These are phyloP conservation scores for Diaporthe sp. DNA, from an alignment of 2,329 filamentous ascomycete species.

Conservation along the genomic window DNA sequence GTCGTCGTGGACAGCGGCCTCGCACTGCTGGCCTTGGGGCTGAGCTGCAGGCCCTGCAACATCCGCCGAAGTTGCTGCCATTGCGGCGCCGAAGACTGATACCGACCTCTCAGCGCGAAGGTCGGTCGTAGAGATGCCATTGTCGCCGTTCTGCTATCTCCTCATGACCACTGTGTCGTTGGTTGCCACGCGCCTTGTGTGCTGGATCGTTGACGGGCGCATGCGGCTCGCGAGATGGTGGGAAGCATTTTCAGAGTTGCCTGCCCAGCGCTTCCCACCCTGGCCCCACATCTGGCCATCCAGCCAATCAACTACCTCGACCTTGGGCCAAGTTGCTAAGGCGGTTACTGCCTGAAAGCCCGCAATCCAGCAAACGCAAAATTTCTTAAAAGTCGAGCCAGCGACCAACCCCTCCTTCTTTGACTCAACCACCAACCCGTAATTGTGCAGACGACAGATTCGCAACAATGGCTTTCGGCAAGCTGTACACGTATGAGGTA, in stretches of 20 bases:
- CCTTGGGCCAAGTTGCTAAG: neutral
- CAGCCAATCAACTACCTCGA: constrained; percentile 13
- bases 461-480: constrained; percentile 93
- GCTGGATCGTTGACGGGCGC: constrained; percentile 6
- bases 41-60: constrained; percentile 39
- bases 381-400: constrained; percentile 25
- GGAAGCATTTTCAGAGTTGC: constrained; percentile 30
- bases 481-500: constrained; percentile 92
- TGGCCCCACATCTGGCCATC: neutral
- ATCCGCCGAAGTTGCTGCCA: constrained; percentile 41
- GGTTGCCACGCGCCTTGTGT: constrained; percentile 22
- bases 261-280: neutral
- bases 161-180: constrained; percentile 40
- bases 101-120: constrained; percentile 38
- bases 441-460: constrained; percentile 44
- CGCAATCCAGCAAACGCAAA: constrained; percentile 11
- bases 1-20: constrained; percentile 37
- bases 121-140: constrained; percentile 43
- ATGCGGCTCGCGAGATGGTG: constrained; percentile 37
- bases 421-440: constrained; percentile 44
- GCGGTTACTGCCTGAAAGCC: constrained; percentile 26
- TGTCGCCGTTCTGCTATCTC: constrained; percentile 37
- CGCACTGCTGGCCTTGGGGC: constrained; percentile 31
- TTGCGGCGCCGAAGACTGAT: constrained; percentile 41
- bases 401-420: constrained; percentile 34